A percentile compares a stretch with the other conserved stretches of the same genome.
Conservation (phyloP, 169 alveolate species). For the Hepatocystis sp. region DNA sequence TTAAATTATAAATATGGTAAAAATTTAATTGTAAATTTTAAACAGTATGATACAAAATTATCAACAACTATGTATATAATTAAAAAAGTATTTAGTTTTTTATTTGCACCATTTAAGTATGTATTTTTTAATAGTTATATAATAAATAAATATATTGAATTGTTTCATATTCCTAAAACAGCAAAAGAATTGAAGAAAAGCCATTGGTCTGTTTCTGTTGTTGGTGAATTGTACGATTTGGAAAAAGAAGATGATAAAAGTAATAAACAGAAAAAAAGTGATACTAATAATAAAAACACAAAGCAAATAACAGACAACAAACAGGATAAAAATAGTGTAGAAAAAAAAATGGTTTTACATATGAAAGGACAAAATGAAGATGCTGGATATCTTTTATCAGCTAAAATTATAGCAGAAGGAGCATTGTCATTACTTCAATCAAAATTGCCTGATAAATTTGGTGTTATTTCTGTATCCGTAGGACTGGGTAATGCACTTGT, state of each 20-base stretch:
- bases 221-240: constrained; percentile 31
- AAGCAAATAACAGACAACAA: not conserved
- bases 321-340: not conserved
- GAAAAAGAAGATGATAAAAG: not conserved
- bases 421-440: constrained; percentile 37
- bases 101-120: not conserved
- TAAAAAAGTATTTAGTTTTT: not conserved
- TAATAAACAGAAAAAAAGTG: not conserved
- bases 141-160: constrained; percentile 24
- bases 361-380: constrained; percentile 63
- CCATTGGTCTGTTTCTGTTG: constrained; percentile 20
- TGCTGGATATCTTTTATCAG: constrained; percentile 50
- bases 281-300: not conserved
- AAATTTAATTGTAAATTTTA: constrained; percentile 21
- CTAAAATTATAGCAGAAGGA: constrained; percentile 54
- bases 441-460: constrained; percentile 7
- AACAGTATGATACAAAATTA: constrained; percentile 48
- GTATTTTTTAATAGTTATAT: constrained; percentile 4
- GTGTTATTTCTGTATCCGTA: constrained; percentile 54
- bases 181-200: constrained; percentile 29
- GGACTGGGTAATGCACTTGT: constrained; percentile 42
- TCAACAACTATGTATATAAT: constrained; percentile 13
- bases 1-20: constrained; percentile 67
- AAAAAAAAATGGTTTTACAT: constrained; percentile 14
- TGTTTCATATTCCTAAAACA: constrained; percentile 32